Conservation (phyloP, 73 alveolate species). For the Uronychia binucleata region DNA sequence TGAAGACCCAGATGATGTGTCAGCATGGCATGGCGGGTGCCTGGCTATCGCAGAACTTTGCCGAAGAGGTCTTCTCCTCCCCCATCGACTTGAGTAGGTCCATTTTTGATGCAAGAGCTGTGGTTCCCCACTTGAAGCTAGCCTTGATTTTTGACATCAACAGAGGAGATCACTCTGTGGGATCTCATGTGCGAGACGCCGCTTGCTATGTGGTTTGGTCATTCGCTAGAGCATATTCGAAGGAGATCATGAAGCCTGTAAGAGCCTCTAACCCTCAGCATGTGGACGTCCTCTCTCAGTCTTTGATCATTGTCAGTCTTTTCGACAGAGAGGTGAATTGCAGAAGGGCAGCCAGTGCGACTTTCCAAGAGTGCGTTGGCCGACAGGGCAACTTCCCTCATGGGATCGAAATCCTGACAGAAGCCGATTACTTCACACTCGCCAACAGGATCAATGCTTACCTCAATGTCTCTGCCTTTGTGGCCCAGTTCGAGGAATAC, state of each 20-base stretch:
- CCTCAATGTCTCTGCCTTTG: constrained; percentile 90
- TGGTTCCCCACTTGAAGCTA: constrained; percentile 68
- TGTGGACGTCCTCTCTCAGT: constrained; percentile 82
- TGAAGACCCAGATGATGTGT: constrained; percentile 88
- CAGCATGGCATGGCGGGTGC: constrained; percentile 95
- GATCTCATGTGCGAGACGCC: constrained; percentile 98
- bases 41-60: constrained; percentile 96
- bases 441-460: constrained; percentile 92
- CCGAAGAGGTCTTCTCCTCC: constrained; percentile 96
- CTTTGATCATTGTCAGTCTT: constrained; percentile 75
- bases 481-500: constrained; percentile 91
- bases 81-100: constrained; percentile 78
- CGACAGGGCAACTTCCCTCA: constrained; percentile 96
- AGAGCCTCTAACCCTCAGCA: constrained; percentile 7
- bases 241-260: constrained; percentile 85
- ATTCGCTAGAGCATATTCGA: constrained; percentile 94
- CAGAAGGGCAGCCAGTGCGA: constrained; percentile 98
- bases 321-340: constrained; percentile 98
- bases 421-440: constrained; percentile 97
- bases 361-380: constrained; percentile 98
- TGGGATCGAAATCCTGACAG: constrained; percentile 97
- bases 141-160: constrained; percentile 79
- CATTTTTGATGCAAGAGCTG: constrained; percentile 40
- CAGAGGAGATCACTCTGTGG: constrained; percentile 86
- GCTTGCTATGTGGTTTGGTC: constrained; percentile 99